Conservation (phyloP, 306 rosid species). For the Prunus davidiana region DNA sequence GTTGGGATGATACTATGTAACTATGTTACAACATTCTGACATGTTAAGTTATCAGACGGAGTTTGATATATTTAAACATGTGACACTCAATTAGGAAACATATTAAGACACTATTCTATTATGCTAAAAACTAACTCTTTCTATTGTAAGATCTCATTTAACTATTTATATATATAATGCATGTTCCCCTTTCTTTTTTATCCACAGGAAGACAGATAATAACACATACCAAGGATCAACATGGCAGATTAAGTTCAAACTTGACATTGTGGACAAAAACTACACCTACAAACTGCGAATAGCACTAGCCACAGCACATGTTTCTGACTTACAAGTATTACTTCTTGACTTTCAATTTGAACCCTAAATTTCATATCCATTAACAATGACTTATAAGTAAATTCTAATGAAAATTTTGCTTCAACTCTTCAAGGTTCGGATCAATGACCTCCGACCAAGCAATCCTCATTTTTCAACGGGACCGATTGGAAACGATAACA, state of each 20-base stretch:
- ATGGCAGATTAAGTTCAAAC: slow-evolving; percentile 44
- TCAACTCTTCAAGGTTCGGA: slow-evolving; percentile 18
- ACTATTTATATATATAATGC: no score
- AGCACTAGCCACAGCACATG: slow-evolving; percentile 41
- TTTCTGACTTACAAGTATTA: slow-evolving; percentile 39
- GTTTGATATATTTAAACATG: no score
- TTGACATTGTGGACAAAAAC: slow-evolving; percentile 9
- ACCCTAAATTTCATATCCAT: not conserved
- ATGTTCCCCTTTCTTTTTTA: not conserved
- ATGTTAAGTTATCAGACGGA: not conserved
- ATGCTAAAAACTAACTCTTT: no score
- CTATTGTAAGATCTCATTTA: not conserved
- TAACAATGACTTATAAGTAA: not conserved
- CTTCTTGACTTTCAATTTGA: not conserved
- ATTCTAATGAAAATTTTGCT: not conserved
- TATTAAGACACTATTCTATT: no score
- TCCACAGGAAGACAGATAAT: slow-evolving; percentile 25
- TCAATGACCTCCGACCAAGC: slow-evolving; percentile 13
- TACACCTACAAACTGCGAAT: slow-evolving; percentile 32
- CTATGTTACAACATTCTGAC: not conserved
- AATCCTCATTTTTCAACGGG: slow-evolving; percentile 17
- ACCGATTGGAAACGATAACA: slow-evolving; percentile 27
- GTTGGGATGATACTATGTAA: no score
- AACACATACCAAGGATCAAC: slow-evolving; percentile 38
- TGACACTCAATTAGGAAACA: no score